Evolutionary conservation across 768 basidiomycete genomes (phyloP).

Genomic region (Favolaschia claudopus): DNA sequence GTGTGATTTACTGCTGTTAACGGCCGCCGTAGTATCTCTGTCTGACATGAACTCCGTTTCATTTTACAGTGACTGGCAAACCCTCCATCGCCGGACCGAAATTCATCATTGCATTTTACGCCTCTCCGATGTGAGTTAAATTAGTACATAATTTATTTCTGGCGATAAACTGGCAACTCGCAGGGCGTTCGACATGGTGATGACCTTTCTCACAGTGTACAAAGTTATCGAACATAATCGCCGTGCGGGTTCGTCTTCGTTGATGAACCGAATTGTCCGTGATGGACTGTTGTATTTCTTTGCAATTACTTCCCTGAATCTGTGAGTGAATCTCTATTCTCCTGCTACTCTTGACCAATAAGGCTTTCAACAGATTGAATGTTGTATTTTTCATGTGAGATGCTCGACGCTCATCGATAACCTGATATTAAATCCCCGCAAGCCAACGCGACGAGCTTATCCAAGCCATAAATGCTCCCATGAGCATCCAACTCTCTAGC

Average conservation of each 20-base stretch:
- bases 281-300: constrained; percentile 26
- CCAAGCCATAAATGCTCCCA: constrained; percentile 25
- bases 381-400: constrained; percentile 26
- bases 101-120: constrained; percentile 27
- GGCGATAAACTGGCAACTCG: neutral
- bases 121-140: constrained; percentile 24
- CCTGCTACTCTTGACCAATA: neutral
- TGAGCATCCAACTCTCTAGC: constrained; percentile 27
- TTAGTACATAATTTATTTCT: too few relatives aligned
- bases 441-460: constrained; percentile 22
- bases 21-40: too few relatives aligned
- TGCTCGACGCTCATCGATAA: neutral
- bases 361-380: constrained; percentile 20
- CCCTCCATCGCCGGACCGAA: constrained; percentile 27
- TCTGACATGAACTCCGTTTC: neutral
- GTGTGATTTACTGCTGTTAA: neutral
- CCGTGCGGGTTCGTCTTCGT: constrained; percentile 9
- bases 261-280: constrained; percentile 22
- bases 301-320: constrained; percentile 21
- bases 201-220: constrained; percentile 23
- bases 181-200: constrained; percentile 24
- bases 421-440: neutral
- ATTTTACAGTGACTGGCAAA: constrained; percentile 18
- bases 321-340: constrained; percentile 7
- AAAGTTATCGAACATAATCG: constrained; percentile 12